Evolutionary conservation across 257 asterid species (phyloP).

Genomic region (Mentha longifolia): DNA sequence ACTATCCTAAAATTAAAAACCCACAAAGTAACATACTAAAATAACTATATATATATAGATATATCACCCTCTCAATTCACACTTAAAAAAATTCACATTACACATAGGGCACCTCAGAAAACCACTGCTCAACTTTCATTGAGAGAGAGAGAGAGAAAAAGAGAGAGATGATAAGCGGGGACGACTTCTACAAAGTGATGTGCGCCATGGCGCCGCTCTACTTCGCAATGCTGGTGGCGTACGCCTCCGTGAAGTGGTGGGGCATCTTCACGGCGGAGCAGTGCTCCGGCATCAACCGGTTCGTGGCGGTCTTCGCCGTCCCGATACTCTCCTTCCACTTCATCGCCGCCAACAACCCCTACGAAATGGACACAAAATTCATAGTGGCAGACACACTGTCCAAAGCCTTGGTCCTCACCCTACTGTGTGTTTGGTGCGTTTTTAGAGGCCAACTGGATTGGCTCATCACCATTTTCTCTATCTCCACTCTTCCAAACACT

Average conservation of each 20-base stretch:
- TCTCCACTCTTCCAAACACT: constrained; percentile 80
- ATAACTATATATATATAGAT: background rate
- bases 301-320: constrained; percentile 70
- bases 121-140: background rate
- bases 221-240: constrained; percentile 71
- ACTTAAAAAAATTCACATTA: too few species aligned
- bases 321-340: constrained; percentile 80
- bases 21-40: too few species aligned
- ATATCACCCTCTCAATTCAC: background rate
- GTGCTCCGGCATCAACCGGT: constrained; percentile 77
- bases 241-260: constrained; percentile 69
- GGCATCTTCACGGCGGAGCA: constrained; percentile 73
- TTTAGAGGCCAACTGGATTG: constrained; percentile 54
- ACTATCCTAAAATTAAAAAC: too few species aligned
- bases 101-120: background rate
- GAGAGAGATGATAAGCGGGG: constrained; percentile 50
- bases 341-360: constrained; percentile 76
- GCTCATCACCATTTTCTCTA: constrained; percentile 69
- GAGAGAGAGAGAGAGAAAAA: background rate
- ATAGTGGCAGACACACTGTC: constrained; percentile 66
- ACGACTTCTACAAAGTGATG: constrained; percentile 71
- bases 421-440: constrained; percentile 51
- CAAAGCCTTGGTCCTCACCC: constrained; percentile 44
- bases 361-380: constrained; percentile 64
- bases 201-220: constrained; percentile 77